Percentiles rank a stretch among this genome's conserved stretches.
phyloP scores from a whole-genome alignment of 768 basidiomycete species.

The Termitomyces sp. region DNA sequence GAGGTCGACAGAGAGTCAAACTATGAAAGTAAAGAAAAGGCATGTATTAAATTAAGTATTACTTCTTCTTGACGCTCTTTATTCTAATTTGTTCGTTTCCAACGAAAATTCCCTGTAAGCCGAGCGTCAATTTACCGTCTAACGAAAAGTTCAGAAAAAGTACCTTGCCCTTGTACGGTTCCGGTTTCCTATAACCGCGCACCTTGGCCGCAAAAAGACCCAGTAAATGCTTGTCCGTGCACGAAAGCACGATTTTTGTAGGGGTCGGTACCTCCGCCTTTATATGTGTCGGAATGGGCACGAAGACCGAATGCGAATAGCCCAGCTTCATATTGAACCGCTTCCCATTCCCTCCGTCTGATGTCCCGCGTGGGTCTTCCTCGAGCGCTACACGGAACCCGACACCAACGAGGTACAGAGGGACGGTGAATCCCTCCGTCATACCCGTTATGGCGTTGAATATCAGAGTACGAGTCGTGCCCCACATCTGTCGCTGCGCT shows the following conservation, averaged over 20 bases:
- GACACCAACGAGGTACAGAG: constrained; percentile 89
- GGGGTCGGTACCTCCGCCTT: constrained; percentile 74
- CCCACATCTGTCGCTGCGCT: constrained; percentile 89
- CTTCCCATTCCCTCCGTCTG: constrained; percentile 53
- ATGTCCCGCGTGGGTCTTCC: constrained; percentile 60
- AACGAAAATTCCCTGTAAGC: constrained; percentile 79
- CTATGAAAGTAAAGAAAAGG: no score
- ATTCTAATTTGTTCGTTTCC: constrained; percentile 90
- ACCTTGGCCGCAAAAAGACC: constrained; percentile 88
- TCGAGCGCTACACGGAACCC: constrained; percentile 90
- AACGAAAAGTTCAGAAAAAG: neutral
- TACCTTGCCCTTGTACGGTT: constrained; percentile 98
- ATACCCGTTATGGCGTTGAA: constrained; percentile 87
- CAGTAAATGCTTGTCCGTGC: constrained; percentile 83
- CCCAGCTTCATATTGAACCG: constrained; percentile 89
- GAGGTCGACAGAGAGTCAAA: neutral
- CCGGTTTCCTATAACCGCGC: constrained; percentile 79
- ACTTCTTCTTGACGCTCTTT: constrained; percentile 95
- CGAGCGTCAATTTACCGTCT: neutral
- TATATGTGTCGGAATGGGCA: constrained; percentile 80
- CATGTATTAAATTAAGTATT: constrained; percentile 24
- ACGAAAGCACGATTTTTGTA: constrained; percentile 77
- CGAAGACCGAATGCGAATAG: constrained; percentile 80
- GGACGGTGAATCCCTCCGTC: constrained; percentile 79
- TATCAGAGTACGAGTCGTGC: constrained; percentile 87